phyloP scores from a whole-genome alignment of 768 basidiomycete genomes.

The Dentipellis fragilis region DNA sequence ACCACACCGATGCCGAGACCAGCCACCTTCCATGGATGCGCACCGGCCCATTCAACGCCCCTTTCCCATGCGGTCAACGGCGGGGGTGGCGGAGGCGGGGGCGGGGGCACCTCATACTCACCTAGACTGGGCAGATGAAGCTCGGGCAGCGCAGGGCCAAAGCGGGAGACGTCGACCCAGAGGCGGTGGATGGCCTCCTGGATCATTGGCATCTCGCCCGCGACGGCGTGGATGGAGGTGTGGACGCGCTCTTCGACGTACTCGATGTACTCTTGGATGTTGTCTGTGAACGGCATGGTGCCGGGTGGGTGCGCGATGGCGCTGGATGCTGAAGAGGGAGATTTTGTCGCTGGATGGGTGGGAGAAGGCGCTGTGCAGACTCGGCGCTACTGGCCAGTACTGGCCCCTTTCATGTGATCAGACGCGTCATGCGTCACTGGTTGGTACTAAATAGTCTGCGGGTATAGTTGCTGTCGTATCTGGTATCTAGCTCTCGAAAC shows the following conservation, averaged over 20 bases:
- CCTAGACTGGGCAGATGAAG: slow-evolving; percentile 58
- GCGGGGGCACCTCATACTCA: slow-evolving; percentile 64
- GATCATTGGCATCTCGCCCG: slow-evolving; percentile 51
- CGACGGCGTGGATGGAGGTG: slow-evolving; percentile 43
- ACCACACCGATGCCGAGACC: slow-evolving; percentile 46
- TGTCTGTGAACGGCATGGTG: slow-evolving; percentile 10
- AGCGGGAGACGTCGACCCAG: slow-evolving; percentile 74
- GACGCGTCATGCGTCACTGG: too few relatives aligned
- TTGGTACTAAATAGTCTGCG: too few relatives aligned
- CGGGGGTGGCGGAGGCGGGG: slow-evolving; percentile 45
- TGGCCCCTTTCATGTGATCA: too few relatives aligned
- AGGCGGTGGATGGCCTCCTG: slow-evolving; percentile 58
- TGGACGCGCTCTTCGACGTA: slow-evolving; percentile 64
- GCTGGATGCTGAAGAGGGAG: not conserved
- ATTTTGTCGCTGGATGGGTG: too few relatives aligned
- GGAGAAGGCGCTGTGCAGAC: too few relatives aligned
- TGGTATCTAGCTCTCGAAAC: slow-evolving; percentile 15
- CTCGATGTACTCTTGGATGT: slow-evolving; percentile 29
- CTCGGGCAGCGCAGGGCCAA: slow-evolving; percentile 44
- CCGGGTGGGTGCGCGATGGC: not conserved
- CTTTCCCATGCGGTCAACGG: slow-evolving; percentile 34
- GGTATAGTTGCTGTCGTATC: too few relatives aligned
- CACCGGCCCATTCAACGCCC: slow-evolving; percentile 40
- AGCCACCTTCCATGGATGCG: slow-evolving; percentile 53
- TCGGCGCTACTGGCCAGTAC: too few relatives aligned